Percentiles rank a stretch among this genome's conserved stretches.
These are phyloP conservation scores for Podosphaera xanthii DNA, from an alignment of 2,329 filamentous ascomycete species.

Conservation along the genomic window DNA sequence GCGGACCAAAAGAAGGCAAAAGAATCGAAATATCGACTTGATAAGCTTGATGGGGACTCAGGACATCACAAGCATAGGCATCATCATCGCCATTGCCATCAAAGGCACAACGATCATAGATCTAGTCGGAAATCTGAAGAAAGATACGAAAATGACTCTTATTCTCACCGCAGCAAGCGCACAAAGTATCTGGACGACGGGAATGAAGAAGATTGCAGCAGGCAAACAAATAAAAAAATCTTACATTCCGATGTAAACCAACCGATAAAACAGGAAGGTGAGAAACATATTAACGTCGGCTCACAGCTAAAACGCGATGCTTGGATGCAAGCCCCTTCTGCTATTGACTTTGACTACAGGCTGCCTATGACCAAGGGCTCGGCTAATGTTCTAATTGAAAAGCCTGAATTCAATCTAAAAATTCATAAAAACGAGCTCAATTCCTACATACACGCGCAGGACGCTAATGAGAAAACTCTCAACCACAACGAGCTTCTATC, in stretches of 20 bases:
- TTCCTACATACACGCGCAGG: constrained; percentile 32
- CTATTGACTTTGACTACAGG: constrained; percentile 65
- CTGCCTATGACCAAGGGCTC: constrained; percentile 32
- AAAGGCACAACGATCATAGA: constrained; percentile 3
- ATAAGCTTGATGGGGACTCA: constrained; percentile 22
- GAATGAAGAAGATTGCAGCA: constrained; percentile 16
- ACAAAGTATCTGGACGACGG: constrained; percentile 21
- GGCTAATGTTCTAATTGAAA: constrained; percentile 20
- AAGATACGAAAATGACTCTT: constrained; percentile 6
- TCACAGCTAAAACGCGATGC: constrained; percentile 40
- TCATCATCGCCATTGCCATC: constrained; percentile 7
- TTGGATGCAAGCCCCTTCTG: constrained; percentile 84
- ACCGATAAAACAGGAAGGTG: constrained; percentile 26
- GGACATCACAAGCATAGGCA: constrained; percentile 17
- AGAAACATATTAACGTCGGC: constrained; percentile 15
- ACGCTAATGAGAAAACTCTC: constrained; percentile 23
- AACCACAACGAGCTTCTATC: neutral
- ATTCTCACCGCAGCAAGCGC: constrained; percentile 32
- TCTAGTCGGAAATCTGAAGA: constrained; percentile 9
- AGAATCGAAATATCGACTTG: constrained; percentile 23
- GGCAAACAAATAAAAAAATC: constrained; percentile 19
- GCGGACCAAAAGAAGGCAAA: constrained; percentile 37
- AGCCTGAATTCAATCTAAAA: constrained; percentile 15
- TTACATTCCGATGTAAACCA: constrained; percentile 27
- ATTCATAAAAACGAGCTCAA: constrained; percentile 70